Evolutionary conservation across 2,329 filamentous ascomycete species (phyloP).

Genomic region (Aspergillus tanneri): DNA sequence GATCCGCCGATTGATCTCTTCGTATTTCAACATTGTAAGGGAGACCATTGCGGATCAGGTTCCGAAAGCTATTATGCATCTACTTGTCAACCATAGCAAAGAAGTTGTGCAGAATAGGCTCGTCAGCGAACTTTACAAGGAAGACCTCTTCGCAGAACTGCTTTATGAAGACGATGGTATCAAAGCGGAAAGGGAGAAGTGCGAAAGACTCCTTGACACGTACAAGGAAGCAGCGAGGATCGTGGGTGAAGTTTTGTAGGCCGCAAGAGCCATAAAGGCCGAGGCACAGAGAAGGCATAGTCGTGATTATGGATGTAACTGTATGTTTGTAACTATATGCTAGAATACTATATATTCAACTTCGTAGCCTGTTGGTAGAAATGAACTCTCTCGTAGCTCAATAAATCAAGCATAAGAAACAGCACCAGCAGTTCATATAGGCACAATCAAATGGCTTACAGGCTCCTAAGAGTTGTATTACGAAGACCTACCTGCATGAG

Average conservation of each 20-base stretch:
- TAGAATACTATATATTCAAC: conserved; percentile 6
- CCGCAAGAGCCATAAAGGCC: neutral
- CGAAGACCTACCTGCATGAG: too few species aligned
- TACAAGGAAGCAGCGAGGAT: conserved; percentile 98
- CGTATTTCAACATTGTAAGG: conserved; percentile 98
- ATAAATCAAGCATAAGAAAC: too few species aligned
- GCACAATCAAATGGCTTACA: too few species aligned
- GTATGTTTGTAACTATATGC: conserved; percentile 7
- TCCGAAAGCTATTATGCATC: conserved; percentile 97
- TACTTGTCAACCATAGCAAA: conserved; percentile 97
- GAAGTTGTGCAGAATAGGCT: conserved; percentile 96
- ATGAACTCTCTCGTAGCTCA: too few species aligned
- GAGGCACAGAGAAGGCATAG: neutral
- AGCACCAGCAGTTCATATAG: too few species aligned
- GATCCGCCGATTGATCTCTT: conserved; percentile 92
- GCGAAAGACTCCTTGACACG: conserved; percentile 89
- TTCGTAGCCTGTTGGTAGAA: neutral
- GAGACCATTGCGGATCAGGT: conserved; percentile 99
- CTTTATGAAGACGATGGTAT: conserved; percentile 97
- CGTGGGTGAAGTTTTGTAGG: conserved; percentile 86
- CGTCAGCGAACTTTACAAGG: conserved; percentile 93
- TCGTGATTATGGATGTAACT: conserved; percentile 1
- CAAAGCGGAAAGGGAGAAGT: conserved; percentile 97
- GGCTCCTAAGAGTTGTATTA: too few species aligned
- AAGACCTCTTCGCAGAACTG: conserved; percentile 84